phyloP scores from a whole-genome alignment of 352 stramenopile species.

The Pythium dissotocum region DNA sequence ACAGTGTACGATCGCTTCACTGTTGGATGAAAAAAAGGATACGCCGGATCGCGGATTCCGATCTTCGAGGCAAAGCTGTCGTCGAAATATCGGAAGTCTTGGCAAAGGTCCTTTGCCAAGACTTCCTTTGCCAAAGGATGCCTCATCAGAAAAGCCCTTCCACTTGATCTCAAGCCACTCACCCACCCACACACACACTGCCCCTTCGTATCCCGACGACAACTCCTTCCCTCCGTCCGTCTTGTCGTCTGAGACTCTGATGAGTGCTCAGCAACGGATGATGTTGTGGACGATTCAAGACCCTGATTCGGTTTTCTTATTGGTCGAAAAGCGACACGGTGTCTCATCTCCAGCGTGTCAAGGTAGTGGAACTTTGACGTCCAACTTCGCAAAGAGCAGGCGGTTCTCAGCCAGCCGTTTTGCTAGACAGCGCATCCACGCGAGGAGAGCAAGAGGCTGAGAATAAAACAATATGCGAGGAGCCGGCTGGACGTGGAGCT shows the following conservation, averaged over 20 bases:
- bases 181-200: conserved; percentile 4
- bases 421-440: background rate
- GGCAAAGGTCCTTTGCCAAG: too few species aligned
- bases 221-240: too few species aligned
- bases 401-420: conserved; percentile 19
- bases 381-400: conserved; percentile 8
- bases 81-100: conserved; percentile 1
- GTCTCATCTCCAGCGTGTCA: conserved; percentile 23
- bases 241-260: background rate
- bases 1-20: too few species aligned
- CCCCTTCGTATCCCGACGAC: background rate
- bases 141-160: conserved; percentile 4
- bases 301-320: background rate
- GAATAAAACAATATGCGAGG: background rate
- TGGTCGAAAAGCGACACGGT: conserved; percentile 5
- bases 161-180: background rate
- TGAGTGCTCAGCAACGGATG: background rate
- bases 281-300: background rate
- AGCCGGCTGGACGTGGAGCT: background rate
- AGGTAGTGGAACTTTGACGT: conserved; percentile 12
- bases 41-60: conserved; percentile 1
- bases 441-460: background rate
- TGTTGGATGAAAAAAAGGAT: conserved; percentile 1
- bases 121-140: too few species aligned
- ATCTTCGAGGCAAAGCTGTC: background rate